A percentile compares a stretch with the other conserved stretches of the same genome.
phyloP scores from a whole-genome alignment of 2,329 filamentous ascomycete species.

The Sordariomycetes sp. region DNA sequence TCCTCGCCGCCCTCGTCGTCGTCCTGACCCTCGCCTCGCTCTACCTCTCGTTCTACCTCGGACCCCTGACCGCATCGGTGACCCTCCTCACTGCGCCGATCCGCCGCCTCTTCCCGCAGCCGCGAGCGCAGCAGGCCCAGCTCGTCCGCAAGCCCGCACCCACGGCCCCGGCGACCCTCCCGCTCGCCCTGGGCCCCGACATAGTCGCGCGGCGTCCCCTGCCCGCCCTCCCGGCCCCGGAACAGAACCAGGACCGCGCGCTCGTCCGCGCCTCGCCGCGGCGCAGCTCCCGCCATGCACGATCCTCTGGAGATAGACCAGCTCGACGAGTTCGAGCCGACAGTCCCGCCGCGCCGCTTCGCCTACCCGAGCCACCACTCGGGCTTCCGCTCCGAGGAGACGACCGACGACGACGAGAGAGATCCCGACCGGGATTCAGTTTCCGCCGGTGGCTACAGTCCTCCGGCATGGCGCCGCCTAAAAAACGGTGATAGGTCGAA shows the following conservation, averaged over 20 bases:
- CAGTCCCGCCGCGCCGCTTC: slow-evolving; percentile 22
- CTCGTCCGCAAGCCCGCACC: slow-evolving; percentile 8
- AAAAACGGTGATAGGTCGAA: slow-evolving; percentile 47
- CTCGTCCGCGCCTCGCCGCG: slow-evolving; percentile 6
- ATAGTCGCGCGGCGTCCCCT: slow-evolving; percentile 7
- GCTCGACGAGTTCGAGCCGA: slow-evolving; percentile 44
- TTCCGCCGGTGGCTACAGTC: slow-evolving; percentile 48
- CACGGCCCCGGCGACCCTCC: slow-evolving; percentile 11
- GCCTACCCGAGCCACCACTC: slow-evolving; percentile 29
- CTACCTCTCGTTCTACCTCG: slow-evolving; percentile 4
- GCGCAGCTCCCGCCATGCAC: slow-evolving; percentile 7
- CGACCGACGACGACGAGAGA: slow-evolving; percentile 9
- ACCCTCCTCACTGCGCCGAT: not conserved
- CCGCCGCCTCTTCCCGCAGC: slow-evolving; percentile 2
- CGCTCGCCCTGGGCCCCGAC: not conserved
- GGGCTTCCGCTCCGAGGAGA: slow-evolving; percentile 18
- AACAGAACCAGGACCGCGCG: slow-evolving; percentile 1
- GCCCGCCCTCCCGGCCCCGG: slow-evolving; percentile 9
- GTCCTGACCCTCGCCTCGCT: slow-evolving; percentile 39
- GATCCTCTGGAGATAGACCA: slow-evolving; percentile 22
- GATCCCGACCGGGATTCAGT: slow-evolving; percentile 26
- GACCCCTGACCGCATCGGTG: not conserved
- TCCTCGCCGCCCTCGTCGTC: slow-evolving; percentile 38
- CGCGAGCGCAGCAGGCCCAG: slow-evolving; percentile 5
- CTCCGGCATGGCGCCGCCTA: slow-evolving; percentile 50